Evolutionary conservation across 352 stramenopile species (phyloP).

Genomic region (Phytophthora aleatoria): DNA sequence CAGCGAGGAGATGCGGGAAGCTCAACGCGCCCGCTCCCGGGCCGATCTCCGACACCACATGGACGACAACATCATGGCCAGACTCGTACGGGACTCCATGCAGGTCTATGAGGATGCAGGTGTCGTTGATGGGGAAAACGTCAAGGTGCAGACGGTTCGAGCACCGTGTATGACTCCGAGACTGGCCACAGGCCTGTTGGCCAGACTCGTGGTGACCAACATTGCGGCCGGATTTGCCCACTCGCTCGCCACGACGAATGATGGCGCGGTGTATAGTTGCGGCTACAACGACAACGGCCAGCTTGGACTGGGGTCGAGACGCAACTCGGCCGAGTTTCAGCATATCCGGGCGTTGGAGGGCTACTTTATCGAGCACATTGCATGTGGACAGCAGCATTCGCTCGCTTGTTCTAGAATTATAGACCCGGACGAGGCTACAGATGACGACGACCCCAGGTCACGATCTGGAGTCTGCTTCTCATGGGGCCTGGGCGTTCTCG

Average conservation of each 20-base stretch:
- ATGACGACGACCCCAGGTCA: slow-evolving; percentile 21
- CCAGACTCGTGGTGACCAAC: slow-evolving; percentile 48
- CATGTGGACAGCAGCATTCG: slow-evolving; percentile 81
- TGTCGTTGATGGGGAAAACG: slow-evolving; percentile 24
- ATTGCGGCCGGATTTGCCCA: slow-evolving; percentile 80
- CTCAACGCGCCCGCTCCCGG: slow-evolving; percentile 28
- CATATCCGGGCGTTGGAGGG: slow-evolving; percentile 51
- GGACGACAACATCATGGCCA: slow-evolving; percentile 59
- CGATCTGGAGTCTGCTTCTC: slow-evolving; percentile 67
- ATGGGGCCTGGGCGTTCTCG: slow-evolving; percentile 78
- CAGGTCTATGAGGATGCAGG: slow-evolving; percentile 61
- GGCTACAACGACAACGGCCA: slow-evolving; percentile 89
- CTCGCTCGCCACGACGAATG: slow-evolving; percentile 61
- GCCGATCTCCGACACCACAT: slow-evolving; percentile 35
- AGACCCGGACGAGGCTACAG: not conserved
- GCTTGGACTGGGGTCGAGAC: slow-evolving; percentile 64
- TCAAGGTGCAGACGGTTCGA: slow-evolving; percentile 64
- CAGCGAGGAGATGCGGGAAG: slow-evolving; percentile 28
- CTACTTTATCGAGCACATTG: slow-evolving; percentile 64
- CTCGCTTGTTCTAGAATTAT: slow-evolving; percentile 52
- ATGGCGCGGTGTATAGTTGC: slow-evolving; percentile 66
- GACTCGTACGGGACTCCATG: slow-evolving; percentile 70
- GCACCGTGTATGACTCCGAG: slow-evolving; percentile 56
- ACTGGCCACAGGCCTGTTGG: slow-evolving; percentile 25
- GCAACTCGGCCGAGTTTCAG: slow-evolving; percentile 69